phyloP scores from a whole-genome alignment of 805 yeast genomes.

The Wickerhamiella qilinensis region DNA sequence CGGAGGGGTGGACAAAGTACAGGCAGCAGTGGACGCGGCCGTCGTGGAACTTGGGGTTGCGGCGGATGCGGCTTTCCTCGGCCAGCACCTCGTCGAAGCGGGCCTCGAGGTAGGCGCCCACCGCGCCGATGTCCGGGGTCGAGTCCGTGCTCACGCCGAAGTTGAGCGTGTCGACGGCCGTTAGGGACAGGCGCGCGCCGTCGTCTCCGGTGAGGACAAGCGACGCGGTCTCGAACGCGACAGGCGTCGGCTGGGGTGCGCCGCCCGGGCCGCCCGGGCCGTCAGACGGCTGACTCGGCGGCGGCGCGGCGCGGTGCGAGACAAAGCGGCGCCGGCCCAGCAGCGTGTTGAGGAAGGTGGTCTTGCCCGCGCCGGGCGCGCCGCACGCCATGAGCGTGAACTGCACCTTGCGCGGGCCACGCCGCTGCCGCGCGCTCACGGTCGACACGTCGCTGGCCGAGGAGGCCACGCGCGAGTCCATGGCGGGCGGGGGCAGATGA shows the following conservation, averaged over 20 bases:
- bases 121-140: constrained; percentile 30
- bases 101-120: constrained; percentile 44
- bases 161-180: constrained; percentile 57
- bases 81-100: constrained; percentile 57
- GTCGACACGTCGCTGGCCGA: neutral
- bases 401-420: constrained; percentile 22
- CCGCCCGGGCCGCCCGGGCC: neutral
- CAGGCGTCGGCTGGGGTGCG: neutral
- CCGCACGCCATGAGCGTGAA: constrained; percentile 60
- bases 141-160: constrained; percentile 61
- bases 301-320: neutral
- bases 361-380: constrained; percentile 57
- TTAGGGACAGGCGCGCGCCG: constrained; percentile 34
- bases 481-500: no score
- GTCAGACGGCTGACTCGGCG: constrained; percentile 6
- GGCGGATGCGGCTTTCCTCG: constrained; percentile 57
- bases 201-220: constrained; percentile 40
- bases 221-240: constrained; percentile 1
- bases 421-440: neutral
- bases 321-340: constrained; percentile 8
- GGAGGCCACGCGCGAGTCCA: neutral
- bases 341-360: constrained; percentile 54
- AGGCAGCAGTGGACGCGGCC: constrained; percentile 62
- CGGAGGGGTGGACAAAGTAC: constrained; percentile 52
- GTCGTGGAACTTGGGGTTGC: constrained; percentile 57